These are phyloP conservation scores for Blastobotrys parvus DNA, from an alignment of 805 yeast species.

Conservation along the genomic window DNA sequence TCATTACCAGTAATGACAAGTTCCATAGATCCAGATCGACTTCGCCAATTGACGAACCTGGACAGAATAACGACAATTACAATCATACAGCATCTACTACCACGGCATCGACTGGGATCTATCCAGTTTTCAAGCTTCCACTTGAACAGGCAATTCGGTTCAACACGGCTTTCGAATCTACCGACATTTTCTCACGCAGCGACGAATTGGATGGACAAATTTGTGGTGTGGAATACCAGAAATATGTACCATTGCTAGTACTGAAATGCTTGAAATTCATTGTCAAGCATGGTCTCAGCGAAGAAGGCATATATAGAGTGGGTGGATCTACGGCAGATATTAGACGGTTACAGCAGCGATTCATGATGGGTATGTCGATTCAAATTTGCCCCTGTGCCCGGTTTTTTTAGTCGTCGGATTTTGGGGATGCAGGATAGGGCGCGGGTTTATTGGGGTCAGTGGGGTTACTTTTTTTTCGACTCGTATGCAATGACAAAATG, in stretches of 20 bases:
- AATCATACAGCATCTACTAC: background rate
- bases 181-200: constrained; percentile 6
- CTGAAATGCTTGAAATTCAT: constrained; percentile 16
- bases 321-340: constrained; percentile 22
- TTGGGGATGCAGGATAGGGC: too few relatives aligned
- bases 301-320: constrained; percentile 27
- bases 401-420: too few relatives aligned
- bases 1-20: background rate
- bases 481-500: too few relatives aligned
- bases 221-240: constrained; percentile 9
- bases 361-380: constrained; percentile 15
- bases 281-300: constrained; percentile 19
- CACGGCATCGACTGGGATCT: constrained; percentile 1
- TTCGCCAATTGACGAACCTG: background rate
- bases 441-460: too few relatives aligned
- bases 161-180: constrained; percentile 5
- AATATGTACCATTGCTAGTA: constrained; percentile 15
- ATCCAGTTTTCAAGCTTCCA: constrained; percentile 15
- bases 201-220: constrained; percentile 4
- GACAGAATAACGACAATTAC: background rate
- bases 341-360: constrained; percentile 15
- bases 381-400: too few relatives aligned
- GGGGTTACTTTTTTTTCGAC: too few relatives aligned
- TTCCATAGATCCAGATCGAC: background rate
- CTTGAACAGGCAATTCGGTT: constrained; percentile 13